Evolutionary conservation across 1,284 basidiomycete genomes (phyloP).

Genomic region (Ceratobasidium sp.): DNA sequence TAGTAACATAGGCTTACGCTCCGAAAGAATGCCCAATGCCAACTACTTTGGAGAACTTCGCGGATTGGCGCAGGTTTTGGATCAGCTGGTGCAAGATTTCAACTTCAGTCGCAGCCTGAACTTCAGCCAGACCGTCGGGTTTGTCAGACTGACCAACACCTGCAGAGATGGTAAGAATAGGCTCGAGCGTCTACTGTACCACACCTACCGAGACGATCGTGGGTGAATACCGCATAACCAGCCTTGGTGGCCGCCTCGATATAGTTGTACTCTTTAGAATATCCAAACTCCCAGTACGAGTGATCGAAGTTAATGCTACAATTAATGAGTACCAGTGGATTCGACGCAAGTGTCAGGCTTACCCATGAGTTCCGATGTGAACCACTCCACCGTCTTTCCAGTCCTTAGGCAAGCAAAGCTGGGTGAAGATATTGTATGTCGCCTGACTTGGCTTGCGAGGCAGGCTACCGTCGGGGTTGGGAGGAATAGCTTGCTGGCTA

Average conservation of each 20-base stretch:
- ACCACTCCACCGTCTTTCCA: conserved; percentile 47
- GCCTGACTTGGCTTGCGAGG: conserved; percentile 38
- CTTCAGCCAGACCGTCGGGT: conserved; percentile 55
- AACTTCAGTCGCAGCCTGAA: conserved; percentile 57
- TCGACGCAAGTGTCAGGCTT: conserved; percentile 15
- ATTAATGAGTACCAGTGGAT: neutral
- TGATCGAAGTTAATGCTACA: conserved; percentile 54
- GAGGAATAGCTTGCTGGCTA: conserved; percentile 2
- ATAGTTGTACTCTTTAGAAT: conserved; percentile 54
- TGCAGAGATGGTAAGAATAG: conserved; percentile 29
- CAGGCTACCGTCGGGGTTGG: conserved; percentile 20
- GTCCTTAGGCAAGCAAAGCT: conserved; percentile 49
- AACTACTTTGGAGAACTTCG: conserved; percentile 52
- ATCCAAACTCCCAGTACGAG: conserved; percentile 55
- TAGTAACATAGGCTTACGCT: conserved; percentile 51
- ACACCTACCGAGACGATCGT: conserved; percentile 57
- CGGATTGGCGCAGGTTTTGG: conserved; percentile 50
- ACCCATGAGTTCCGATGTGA: conserved; percentile 53
- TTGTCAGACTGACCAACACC: conserved; percentile 54
- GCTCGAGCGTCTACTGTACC: neutral
- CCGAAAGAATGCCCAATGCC: conserved; percentile 57
- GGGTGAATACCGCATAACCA: conserved; percentile 56
- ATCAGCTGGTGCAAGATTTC: conserved; percentile 56
- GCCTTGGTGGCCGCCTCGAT: conserved; percentile 53
- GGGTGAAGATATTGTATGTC: conserved; percentile 50